These are phyloP conservation scores for Soucietia sequanensis DNA, from an alignment of 805 yeast species.

Conservation along the genomic window DNA sequence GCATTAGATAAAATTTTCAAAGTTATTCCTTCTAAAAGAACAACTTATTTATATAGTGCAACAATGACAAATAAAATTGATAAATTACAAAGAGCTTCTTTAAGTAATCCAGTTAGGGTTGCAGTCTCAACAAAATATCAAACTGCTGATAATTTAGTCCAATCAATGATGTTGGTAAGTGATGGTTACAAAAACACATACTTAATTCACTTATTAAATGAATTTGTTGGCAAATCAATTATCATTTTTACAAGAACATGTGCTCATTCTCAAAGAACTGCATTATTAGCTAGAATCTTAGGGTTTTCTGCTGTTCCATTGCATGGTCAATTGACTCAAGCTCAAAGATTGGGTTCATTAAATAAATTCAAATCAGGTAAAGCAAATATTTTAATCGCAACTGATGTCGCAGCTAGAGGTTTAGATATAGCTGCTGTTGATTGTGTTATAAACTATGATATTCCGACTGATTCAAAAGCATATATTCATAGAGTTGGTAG, in stretches of 20 bases:
- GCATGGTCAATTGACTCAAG: constrained; percentile 88
- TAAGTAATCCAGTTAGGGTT: constrained; percentile 83
- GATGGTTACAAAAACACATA: constrained; percentile 91
- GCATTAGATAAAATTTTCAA: constrained; percentile 83
- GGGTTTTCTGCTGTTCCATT: constrained; percentile 91
- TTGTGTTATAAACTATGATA: constrained; percentile 72
- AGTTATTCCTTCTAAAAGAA: constrained; percentile 80
- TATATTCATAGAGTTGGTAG: constrained; percentile 90
- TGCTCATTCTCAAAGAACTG: constrained; percentile 90
- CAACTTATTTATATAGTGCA: constrained; percentile 89
- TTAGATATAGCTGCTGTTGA: constrained; percentile 81
- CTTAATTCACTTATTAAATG: constrained; percentile 78
- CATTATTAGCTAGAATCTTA: constrained; percentile 72
- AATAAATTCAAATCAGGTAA: constrained; percentile 76
- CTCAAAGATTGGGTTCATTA: constrained; percentile 79
- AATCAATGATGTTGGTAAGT: constrained; percentile 85
- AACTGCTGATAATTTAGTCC: constrained; percentile 92
- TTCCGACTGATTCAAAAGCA: constrained; percentile 82
- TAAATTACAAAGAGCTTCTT: constrained; percentile 89
- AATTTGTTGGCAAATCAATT: constrained; percentile 77
- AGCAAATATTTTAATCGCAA: constrained; percentile 69
- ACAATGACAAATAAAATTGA: constrained; percentile 96
- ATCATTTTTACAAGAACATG: constrained; percentile 93
- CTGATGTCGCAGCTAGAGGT: constrained; percentile 90
- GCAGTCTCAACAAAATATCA: constrained; percentile 87